Conservation (phyloP, 805 yeast species). For the Jamesozyma rosinii region DNA sequence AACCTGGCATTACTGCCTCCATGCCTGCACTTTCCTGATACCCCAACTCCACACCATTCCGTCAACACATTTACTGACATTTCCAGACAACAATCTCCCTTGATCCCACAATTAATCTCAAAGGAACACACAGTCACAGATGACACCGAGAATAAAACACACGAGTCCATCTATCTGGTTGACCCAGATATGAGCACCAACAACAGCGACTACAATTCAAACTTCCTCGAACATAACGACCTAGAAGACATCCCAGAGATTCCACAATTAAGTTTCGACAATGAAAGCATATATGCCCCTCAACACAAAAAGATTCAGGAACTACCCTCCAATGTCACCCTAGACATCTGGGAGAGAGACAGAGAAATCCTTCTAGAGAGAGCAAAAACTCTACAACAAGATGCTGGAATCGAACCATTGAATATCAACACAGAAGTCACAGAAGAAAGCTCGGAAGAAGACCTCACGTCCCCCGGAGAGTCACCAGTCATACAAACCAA, state of each 20-base stretch:
- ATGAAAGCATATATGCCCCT: not conserved
- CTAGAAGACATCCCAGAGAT: constrained; percentile 18
- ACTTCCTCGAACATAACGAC: constrained; percentile 9
- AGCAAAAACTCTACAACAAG: constrained; percentile 11
- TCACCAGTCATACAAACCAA: constrained; percentile 6
- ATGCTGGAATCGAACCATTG: constrained; percentile 12
- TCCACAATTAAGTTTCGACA: constrained; percentile 8
- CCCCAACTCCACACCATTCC: not conserved
- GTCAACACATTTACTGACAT: not conserved
- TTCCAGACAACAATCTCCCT: constrained; percentile 5
- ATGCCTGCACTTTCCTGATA: constrained; percentile 5
- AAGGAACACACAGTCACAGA: not conserved
- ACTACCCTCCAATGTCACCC: constrained; percentile 13
- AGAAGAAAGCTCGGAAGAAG: not conserved
- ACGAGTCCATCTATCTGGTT: not conserved
- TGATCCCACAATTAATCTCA: constrained; percentile 4
- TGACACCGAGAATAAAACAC: not conserved
- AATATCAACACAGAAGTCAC: too few species aligned
- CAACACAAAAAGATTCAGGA: constrained; percentile 5
- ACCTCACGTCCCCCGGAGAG: not conserved
- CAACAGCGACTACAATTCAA: constrained; percentile 1
- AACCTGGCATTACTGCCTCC: constrained; percentile 29
- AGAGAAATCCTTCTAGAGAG: constrained; percentile 11
- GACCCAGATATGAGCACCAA: not conserved
- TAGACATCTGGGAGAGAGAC: constrained; percentile 22